phyloP scores from a whole-genome alignment of 257 asterid species.

The Linderniella brevidens region DNA sequence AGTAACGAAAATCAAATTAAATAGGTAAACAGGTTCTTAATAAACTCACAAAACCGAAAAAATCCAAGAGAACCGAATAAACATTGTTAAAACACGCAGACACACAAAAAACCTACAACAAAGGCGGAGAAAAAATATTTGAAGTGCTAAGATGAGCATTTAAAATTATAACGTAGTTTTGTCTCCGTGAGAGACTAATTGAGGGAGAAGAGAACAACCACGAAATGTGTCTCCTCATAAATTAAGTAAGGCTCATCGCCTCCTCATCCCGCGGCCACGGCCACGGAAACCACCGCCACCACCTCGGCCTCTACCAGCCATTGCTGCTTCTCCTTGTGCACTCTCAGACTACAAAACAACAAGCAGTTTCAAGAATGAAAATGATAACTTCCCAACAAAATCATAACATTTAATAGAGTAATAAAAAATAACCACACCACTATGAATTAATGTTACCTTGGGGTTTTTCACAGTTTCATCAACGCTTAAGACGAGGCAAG shows the following conservation, averaged over 20 bases:
- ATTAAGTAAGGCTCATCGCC: constrained; percentile 19
- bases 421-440: not conserved
- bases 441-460: constrained; percentile 27
- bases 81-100: too few relatives aligned
- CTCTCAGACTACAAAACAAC: constrained; percentile 63
- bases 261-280: constrained; percentile 89
- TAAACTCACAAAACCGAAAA: too few relatives aligned
- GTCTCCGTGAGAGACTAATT: too few relatives aligned
- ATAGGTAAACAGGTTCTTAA: too few relatives aligned
- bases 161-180: too few relatives aligned
- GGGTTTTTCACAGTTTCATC: constrained; percentile 87
- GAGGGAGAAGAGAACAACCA: too few relatives aligned
- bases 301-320: constrained; percentile 27
- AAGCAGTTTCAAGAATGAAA: not conserved
- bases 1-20: too few relatives aligned
- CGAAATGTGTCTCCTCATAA: too few relatives aligned
- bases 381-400: not conserved
- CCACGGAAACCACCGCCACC: constrained; percentile 36
- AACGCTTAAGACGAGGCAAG: constrained; percentile 75
- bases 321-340: constrained; percentile 98
- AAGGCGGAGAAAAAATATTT: too few relatives aligned
- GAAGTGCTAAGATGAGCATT: too few relatives aligned
- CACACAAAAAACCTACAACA: too few relatives aligned
- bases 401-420: not conserved
- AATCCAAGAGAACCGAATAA: too few relatives aligned